These are phyloP conservation scores for Lasiodiplodia theobromae DNA, from an alignment of 2,329 filamentous ascomycete species.

Conservation along the genomic window DNA sequence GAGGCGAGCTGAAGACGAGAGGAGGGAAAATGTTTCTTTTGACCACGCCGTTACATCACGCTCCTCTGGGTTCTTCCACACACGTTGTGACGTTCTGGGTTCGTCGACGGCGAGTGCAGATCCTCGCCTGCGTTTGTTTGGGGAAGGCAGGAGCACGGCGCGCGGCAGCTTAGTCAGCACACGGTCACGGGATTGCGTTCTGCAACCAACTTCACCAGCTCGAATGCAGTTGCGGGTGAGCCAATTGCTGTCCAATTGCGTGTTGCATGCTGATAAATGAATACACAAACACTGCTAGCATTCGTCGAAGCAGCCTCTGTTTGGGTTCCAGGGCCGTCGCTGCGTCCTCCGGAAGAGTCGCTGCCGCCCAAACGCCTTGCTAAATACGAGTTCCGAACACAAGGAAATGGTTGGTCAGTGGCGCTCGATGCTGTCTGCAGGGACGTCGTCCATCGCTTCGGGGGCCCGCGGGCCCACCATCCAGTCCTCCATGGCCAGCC, in stretches of 20 bases:
- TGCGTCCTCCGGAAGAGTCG: neutral
- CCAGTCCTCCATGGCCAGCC: slow-evolving; percentile 98
- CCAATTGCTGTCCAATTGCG: slow-evolving; percentile 9
- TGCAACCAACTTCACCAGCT: neutral
- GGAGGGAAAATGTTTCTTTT: slow-evolving; percentile 16
- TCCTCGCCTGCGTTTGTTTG: slow-evolving; percentile 1
- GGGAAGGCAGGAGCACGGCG: slow-evolving; percentile 12
- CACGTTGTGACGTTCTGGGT: neutral
- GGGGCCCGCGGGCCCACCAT: slow-evolving; percentile 88
- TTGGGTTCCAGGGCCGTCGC: neutral
- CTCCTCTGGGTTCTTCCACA: neutral
- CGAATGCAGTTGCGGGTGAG: neutral
- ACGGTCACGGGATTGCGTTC: slow-evolving; percentile 8
- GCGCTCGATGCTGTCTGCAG: slow-evolving; percentile 21
- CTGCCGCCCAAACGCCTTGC: slow-evolving; percentile 25
- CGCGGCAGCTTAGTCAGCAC: slow-evolving; percentile 16
- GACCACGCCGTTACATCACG: slow-evolving; percentile 21
- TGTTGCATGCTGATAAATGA: slow-evolving; percentile 6
- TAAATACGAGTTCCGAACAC: neutral
- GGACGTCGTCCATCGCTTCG: slow-evolving; percentile 46
- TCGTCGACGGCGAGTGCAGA: neutral
- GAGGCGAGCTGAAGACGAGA: slow-evolving; percentile 12
- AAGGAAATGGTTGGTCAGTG: slow-evolving; percentile 5
- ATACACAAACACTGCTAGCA: neutral
- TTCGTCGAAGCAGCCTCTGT: neutral